These are phyloP conservation scores for Alternaria sp. DNA, from an alignment of 2,329 filamentous ascomycete genomes.

Conservation along the genomic window DNA sequence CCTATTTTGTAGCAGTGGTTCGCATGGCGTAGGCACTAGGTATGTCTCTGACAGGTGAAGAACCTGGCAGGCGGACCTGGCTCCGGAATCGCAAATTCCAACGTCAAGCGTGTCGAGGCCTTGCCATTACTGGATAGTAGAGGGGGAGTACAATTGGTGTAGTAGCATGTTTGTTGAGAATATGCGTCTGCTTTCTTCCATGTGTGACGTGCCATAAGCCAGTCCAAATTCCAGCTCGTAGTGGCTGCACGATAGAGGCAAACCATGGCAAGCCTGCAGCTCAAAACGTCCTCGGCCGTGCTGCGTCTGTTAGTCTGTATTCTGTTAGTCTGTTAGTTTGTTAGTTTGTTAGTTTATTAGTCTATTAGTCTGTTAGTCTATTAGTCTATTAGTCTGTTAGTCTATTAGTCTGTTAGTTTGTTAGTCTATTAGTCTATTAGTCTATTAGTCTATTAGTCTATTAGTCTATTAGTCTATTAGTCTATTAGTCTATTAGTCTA, in stretches of 20 bases:
- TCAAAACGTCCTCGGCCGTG: neutral
- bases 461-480: too few species aligned
- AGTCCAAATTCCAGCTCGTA: neutral
- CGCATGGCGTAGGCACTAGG: neutral
- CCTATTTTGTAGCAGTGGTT: slow-evolving; percentile 6
- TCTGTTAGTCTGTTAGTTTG: too few species aligned
- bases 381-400: too few species aligned
- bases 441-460: too few species aligned
- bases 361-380: too few species aligned
- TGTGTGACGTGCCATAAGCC: slow-evolving; percentile 5
- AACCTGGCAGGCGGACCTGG: slow-evolving; percentile 1
- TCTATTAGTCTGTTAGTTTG: too few species aligned
- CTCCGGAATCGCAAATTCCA: slow-evolving; percentile 1
- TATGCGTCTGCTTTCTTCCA: neutral
- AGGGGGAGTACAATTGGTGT: neutral
- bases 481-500: too few species aligned
- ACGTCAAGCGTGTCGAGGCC: neutral
- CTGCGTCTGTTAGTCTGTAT: neutral
- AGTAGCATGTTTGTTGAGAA: neutral
- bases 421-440: too few species aligned
- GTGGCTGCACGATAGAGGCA: neutral
- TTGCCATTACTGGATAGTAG: too few species aligned
- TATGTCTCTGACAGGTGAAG: slow-evolving; percentile 10
- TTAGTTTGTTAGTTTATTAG: too few species aligned
- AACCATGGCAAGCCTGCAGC: neutral